Percentiles rank a stretch among this genome's conserved stretches.
Conservation (phyloP, 805 yeast species). For the Myxozyma sirexii region DNA sequence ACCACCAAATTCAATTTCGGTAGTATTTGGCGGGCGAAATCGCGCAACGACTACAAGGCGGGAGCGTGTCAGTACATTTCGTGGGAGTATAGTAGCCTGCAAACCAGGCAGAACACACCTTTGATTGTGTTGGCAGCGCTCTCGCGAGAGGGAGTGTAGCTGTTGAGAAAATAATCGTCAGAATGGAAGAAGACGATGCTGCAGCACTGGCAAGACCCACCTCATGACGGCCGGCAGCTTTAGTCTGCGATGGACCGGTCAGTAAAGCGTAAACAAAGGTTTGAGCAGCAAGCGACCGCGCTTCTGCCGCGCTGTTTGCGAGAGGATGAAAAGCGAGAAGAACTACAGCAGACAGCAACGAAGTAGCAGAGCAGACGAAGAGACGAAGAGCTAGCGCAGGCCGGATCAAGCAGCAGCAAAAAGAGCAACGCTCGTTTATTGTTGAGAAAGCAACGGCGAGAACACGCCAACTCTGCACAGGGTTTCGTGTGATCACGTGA, state of each 20-base stretch:
- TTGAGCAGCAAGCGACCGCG: neutral
- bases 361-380: too few relatives aligned
- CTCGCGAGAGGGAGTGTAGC: constrained; percentile 23
- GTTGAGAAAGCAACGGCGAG: too few relatives aligned
- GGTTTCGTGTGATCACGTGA: too few relatives aligned
- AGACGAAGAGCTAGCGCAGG: too few relatives aligned
- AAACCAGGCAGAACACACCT: constrained; percentile 16
- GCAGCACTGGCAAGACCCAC: neutral
- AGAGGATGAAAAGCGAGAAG: too few relatives aligned
- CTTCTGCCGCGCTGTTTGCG: too few relatives aligned
- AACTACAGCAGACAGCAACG: too few relatives aligned
- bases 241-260: neutral
- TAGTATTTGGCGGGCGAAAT: constrained; percentile 59
- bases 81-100: too few relatives aligned
- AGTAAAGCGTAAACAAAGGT: constrained; percentile 1
- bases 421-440: too few relatives aligned
- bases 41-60: constrained; percentile 64
- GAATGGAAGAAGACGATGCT: neutral
- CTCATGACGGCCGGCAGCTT: neutral
- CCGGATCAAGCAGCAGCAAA: too few relatives aligned
- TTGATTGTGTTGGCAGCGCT: constrained; percentile 22
- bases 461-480: too few relatives aligned
- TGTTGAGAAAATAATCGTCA: neutral
- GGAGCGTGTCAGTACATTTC: neutral
- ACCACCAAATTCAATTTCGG: constrained; percentile 40